A percentile compares a stretch with the other conserved stretches of the same genome.
phyloP scores from a whole-genome alignment of 352 stramenopile genomes.

The Globisporangium canariense region DNA sequence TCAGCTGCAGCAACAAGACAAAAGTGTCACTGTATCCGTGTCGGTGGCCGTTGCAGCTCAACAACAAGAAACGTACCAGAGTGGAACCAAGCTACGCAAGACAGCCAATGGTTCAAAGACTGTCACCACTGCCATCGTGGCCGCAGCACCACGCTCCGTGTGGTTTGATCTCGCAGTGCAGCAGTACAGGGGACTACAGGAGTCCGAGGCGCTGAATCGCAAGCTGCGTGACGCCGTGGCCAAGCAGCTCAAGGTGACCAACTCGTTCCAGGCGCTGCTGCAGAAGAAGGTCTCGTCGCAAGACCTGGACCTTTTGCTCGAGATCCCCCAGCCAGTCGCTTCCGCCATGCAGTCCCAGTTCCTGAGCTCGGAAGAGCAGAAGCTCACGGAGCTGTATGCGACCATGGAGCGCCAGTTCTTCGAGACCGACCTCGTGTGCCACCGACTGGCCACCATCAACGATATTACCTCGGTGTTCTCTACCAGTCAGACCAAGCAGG shows the following conservation, averaged over 20 bases:
- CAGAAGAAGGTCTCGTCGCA: conserved; percentile 17
- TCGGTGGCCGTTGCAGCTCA: conserved; percentile 4
- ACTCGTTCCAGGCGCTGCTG: conserved; percentile 38
- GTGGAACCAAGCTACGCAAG: background rate
- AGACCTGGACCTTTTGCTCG: background rate
- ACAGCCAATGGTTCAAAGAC: background rate
- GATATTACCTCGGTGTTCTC: conserved; percentile 6
- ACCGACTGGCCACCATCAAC: background rate
- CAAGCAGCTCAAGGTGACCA: conserved; percentile 40
- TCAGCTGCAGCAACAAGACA: background rate
- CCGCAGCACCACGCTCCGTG: conserved; percentile 11
- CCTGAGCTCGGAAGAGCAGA: background rate
- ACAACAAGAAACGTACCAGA: conserved; percentile 3
- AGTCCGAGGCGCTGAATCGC: conserved; percentile 36
- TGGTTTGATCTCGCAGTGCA: conserved; percentile 43
- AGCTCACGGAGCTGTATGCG: background rate
- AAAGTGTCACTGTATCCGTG: background rate
- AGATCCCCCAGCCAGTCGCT: background rate
- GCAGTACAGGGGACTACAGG: conserved; percentile 38
- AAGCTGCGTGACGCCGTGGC: conserved; percentile 36
- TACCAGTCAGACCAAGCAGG: conserved; percentile 1
- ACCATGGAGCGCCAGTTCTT: background rate
- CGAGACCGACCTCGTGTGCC: conserved; percentile 4
- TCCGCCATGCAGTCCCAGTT: background rate
- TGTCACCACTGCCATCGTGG: background rate